Percentiles rank a stretch among this genome's conserved stretches.
These are phyloP conservation scores for Tardiomyces depauwii DNA, from an alignment of 1,139 yeast genomes.

Conservation along the genomic window DNA sequence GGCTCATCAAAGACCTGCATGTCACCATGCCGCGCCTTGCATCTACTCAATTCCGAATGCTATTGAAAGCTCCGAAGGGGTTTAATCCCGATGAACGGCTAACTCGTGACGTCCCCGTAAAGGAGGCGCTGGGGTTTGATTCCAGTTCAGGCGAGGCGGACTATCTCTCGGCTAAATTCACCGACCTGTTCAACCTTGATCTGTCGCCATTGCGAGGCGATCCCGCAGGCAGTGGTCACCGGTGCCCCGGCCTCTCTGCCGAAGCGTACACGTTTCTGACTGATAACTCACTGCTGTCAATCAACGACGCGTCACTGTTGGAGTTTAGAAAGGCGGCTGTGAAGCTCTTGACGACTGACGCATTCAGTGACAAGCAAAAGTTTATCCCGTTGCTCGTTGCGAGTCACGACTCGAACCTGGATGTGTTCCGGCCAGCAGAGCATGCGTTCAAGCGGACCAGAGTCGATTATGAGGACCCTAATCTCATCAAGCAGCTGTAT, in stretches of 20 bases:
- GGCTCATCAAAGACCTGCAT: neutral
- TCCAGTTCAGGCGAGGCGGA: slow-evolving; percentile 27
- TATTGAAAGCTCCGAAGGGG: slow-evolving; percentile 5
- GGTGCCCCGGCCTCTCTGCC: slow-evolving; percentile 51
- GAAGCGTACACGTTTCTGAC: slow-evolving; percentile 51
- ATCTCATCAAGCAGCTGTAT: slow-evolving; percentile 35
- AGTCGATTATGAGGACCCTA: slow-evolving; percentile 43
- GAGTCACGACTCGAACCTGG: slow-evolving; percentile 46
- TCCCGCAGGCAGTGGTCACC: neutral
- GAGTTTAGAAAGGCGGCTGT: slow-evolving; percentile 38
- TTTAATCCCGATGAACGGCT: neutral
- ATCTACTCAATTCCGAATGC: slow-evolving; percentile 7
- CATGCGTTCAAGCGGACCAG: slow-evolving; percentile 40
- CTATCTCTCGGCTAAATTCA: slow-evolving; percentile 37
- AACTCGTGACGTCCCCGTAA: slow-evolving; percentile 21
- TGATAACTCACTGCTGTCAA: slow-evolving; percentile 52
- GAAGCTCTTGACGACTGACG: slow-evolving; percentile 25
- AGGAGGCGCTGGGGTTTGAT: slow-evolving; percentile 13
- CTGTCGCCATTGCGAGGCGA: slow-evolving; percentile 14
- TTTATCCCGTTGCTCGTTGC: slow-evolving; percentile 44
- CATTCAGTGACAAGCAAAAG: slow-evolving; percentile 10
- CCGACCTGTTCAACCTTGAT: slow-evolving; percentile 45
- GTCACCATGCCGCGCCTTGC: slow-evolving; percentile 1
- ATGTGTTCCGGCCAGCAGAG: slow-evolving; percentile 41
- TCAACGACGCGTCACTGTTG: slow-evolving; percentile 38